phyloP scores from a whole-genome alignment of 768 basidiomycete species.

The Pleurotus giganteus region DNA sequence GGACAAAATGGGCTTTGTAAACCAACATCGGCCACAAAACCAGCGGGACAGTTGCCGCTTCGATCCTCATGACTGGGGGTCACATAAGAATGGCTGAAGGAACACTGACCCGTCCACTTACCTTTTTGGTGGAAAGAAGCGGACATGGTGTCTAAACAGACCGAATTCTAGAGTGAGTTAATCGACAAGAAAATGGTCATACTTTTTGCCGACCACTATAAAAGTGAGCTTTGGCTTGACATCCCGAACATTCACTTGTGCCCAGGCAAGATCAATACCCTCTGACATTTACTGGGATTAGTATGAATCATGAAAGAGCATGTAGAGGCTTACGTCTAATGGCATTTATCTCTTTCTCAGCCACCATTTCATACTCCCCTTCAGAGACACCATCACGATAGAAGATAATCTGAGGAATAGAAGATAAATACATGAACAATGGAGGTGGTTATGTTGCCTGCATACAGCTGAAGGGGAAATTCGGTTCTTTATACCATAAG shows the following conservation, averaged over 20 bases:
- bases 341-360: constrained; percentile 39
- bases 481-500: constrained; percentile 14
- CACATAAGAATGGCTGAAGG: background rate
- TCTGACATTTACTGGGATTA: too few species aligned
- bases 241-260: background rate
- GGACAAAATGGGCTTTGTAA: constrained; percentile 71
- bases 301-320: background rate
- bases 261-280: constrained; percentile 19
- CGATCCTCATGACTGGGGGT: constrained; percentile 54
- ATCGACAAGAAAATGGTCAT: constrained; percentile 11
- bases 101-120: background rate
- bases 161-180: background rate
- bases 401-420: constrained; percentile 37
- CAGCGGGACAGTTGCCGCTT: constrained; percentile 73
- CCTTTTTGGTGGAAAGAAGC: constrained; percentile 41
- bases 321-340: constrained; percentile 22
- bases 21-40: constrained; percentile 72
- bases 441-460: background rate
- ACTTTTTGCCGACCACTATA: constrained; percentile 58
- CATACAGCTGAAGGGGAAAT: constrained; percentile 14
- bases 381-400: constrained; percentile 50
- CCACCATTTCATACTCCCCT: constrained; percentile 36
- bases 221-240: constrained; percentile 44
- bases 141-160: constrained; percentile 45
- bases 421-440: background rate